phyloP scores from a whole-genome alignment of 345 rosid genomes.

The Eucalyptus tenuipes region DNA sequence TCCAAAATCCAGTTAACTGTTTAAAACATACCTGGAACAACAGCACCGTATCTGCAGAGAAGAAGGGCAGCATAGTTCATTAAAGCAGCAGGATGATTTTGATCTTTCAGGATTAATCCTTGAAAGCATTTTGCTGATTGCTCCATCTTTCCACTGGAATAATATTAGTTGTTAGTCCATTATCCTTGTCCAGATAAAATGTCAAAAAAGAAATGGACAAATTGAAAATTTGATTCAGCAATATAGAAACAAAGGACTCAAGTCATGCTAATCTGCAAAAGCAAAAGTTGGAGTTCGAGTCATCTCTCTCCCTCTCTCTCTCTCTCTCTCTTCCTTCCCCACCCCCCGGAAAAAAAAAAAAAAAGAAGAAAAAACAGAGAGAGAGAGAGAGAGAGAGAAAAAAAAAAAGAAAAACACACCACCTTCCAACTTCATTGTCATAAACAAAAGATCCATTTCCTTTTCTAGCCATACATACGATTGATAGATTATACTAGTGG shows the following conservation, averaged over 20 bases:
- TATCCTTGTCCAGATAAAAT: not conserved
- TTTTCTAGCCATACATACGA: not conserved
- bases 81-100: conserved; percentile 86
- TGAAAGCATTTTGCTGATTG: conserved; percentile 80
- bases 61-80: conserved; percentile 78
- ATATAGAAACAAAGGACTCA: not conserved
- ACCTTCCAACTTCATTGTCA: not conserved
- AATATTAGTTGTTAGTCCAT: not conserved
- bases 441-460: not conserved
- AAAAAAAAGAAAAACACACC: too few species aligned
- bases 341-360: not conserved
- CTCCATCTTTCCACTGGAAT: conserved; percentile 72
- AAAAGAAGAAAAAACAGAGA: rapidly evolving
- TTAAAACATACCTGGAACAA: conserved; percentile 57
- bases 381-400: too few species aligned
- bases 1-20: not conserved
- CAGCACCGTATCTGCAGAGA: conserved; percentile 69
- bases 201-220: not conserved
- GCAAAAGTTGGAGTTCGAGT: not conserved
- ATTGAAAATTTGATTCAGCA: not conserved
- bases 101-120: conserved; percentile 79
- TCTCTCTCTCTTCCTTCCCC: rapidly evolving
- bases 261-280: not conserved
- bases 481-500: not conserved
- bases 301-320: not conserved